A percentile compares a stretch with the other conserved stretches of the same genome.
phyloP scores from a whole-genome alignment of 495 filamentous ascomycete species.

The Aspergillus carlsbadensis region DNA sequence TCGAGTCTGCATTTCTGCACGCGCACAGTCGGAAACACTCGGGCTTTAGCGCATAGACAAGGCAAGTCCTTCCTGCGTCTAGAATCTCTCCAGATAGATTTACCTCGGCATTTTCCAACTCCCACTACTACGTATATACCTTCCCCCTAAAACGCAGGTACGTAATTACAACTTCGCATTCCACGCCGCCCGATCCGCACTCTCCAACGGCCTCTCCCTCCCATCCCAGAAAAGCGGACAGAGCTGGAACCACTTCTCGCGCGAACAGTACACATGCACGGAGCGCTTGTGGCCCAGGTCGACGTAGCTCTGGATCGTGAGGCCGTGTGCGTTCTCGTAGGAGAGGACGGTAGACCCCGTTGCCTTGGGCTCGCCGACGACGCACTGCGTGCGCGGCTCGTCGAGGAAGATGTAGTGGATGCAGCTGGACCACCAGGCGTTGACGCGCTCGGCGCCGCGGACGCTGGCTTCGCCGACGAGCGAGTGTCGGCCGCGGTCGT shows the following conservation, averaged over 20 bases:
- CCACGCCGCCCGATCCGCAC: conserved; percentile 47
- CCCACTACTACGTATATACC: too few relatives aligned
- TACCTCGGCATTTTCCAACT: too few relatives aligned
- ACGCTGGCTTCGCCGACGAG: conserved; percentile 63
- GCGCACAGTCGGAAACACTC: too few relatives aligned
- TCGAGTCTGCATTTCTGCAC: too few relatives aligned
- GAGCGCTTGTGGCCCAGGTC: conserved; percentile 66
- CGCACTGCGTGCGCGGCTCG: conserved; percentile 60
- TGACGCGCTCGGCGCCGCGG: conserved; percentile 64
- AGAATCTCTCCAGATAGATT: too few relatives aligned
- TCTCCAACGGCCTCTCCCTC: conserved; percentile 43
- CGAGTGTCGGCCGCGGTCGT: conserved; percentile 67
- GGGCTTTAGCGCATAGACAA: too few relatives aligned
- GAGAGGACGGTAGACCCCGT: conserved; percentile 59
- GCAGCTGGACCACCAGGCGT: conserved; percentile 65
- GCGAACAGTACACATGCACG: conserved; percentile 56
- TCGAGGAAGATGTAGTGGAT: conserved; percentile 73
- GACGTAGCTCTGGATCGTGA: conserved; percentile 63
- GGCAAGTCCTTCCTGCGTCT: too few relatives aligned
- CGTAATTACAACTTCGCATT: conserved; percentile 48
- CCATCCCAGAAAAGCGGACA: conserved; percentile 56
- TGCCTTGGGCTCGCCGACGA: conserved; percentile 66
- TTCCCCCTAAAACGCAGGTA: too few relatives aligned
- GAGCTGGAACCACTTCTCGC: conserved; percentile 68
- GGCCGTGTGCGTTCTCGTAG: conserved; percentile 65